Base-by-base conservation (phyloP, 2,329 filamentous ascomycete genomes). In the Microdochium trichocladiopsis region DNA sequence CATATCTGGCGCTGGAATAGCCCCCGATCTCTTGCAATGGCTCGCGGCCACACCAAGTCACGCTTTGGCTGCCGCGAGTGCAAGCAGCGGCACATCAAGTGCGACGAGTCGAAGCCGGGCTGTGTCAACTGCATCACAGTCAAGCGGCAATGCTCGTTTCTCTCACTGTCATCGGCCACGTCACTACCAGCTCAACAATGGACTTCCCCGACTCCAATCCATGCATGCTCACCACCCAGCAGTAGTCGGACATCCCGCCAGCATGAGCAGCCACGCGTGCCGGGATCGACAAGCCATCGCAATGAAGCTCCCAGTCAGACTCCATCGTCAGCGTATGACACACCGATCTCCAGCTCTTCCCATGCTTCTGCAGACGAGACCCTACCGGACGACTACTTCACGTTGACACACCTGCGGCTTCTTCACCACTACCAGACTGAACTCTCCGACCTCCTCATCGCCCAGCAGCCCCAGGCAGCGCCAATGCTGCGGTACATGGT, bases 1-100 rank as follows among this genome's bases (percentile, higher is more conserved):
- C n/a, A n/a, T n/a, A n/a, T n/a, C n/a, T n/a, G n/a, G 33, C 33
- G 33, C 14, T 45, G 3, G 18, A 21, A 18, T 18, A 45, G 3
- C 18, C 16, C 4, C 4, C 16, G 5, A 12, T 18, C 4, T 10
- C 23, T n/a, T 6, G 10, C 22, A n/a, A 48, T 48, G 47, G 12
- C n/a, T 4, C 25, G 48, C 14, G 28, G 23, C 21, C 48, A 50
- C 48, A 50, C 23, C 28, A 50, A 50, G 25, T 50, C 48, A 25
- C 48, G 48, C 25, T 36, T 16, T n/a, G 48, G 48, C 6, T 50
- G 48, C 23, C 25, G 48, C 4, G 22, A 50, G 22, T 50, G 48
- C 28, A 50, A 50, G 28, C 28, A 36, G 28, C 48, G 48, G 8
- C 28, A 50, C n/a, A 24, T 37, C 28, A 50, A 50, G 33, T 50